Evolutionary conservation across 371 early-diverging fungal genomes (phyloP).

Genomic region (Conidiobolus incongruus): DNA sequence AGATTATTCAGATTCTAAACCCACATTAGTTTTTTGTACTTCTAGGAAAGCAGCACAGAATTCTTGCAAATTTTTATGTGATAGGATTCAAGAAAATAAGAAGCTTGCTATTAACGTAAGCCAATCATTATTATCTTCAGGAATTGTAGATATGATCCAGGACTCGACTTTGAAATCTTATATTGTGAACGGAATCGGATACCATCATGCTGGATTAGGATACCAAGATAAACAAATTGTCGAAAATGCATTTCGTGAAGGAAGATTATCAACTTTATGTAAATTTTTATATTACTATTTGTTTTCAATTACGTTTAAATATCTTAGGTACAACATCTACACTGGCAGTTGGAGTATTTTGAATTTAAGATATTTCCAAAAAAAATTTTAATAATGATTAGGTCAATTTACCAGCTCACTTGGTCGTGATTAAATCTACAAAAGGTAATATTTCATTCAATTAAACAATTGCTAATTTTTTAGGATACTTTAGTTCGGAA

Average conservation of each 20-base stretch:
- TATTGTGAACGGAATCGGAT: slow-evolving; percentile 29
- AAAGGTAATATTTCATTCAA: slow-evolving; percentile 9
- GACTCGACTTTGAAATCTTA: neutral
- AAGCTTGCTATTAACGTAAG: slow-evolving; percentile 1
- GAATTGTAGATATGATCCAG: neutral
- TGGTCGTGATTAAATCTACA: slow-evolving; percentile 64
- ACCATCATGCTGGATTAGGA: slow-evolving; percentile 59
- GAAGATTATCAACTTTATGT: slow-evolving; percentile 38
- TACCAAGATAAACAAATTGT: slow-evolving; percentile 29
- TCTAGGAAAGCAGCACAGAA: slow-evolving; percentile 39
- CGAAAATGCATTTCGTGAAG: slow-evolving; percentile 35
- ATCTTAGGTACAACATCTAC: slow-evolving; percentile 60
- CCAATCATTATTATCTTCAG: neutral
- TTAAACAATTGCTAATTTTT: slow-evolving; percentile 8
- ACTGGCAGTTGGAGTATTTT: slow-evolving; percentile 60
- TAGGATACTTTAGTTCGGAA: slow-evolving; percentile 31
- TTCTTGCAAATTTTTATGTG: slow-evolving; percentile 27
- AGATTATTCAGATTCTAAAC: slow-evolving; percentile 23
- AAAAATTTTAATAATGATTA: slow-evolving; percentile 3
- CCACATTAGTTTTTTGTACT: slow-evolving; percentile 50
- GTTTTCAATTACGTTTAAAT: neutral
- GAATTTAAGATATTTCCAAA: neutral
- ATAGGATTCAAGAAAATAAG: slow-evolving; percentile 12
- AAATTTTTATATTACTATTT: slow-evolving; percentile 7
- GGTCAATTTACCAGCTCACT: slow-evolving; percentile 78